phyloP scores from a whole-genome alignment of 2,329 filamentous ascomycete species.

The Whalleya microplaca region DNA sequence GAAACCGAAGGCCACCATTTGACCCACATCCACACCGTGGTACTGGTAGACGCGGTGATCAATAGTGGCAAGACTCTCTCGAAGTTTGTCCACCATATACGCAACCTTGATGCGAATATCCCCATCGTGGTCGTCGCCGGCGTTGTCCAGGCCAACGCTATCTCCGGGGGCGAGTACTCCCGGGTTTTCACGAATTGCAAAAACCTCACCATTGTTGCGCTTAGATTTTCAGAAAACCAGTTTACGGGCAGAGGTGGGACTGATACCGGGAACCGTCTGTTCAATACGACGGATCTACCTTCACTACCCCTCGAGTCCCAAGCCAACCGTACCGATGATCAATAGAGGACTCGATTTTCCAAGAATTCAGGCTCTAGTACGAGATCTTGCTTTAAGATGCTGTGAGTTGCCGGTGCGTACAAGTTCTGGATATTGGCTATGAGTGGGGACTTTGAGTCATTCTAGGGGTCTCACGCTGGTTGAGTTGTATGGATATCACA shows the following conservation, averaged over 20 bases:
- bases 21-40: constrained; percentile 41
- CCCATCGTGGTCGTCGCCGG: constrained; percentile 33
- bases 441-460: too few relatives aligned
- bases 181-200: constrained; percentile 7
- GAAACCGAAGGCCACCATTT: constrained; percentile 47
- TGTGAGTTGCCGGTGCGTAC: too few relatives aligned
- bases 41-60: constrained; percentile 65
- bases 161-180: constrained; percentile 17
- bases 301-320: background rate
- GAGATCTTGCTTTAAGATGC: too few relatives aligned
- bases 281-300: constrained; percentile 56
- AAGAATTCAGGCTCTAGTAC: too few relatives aligned
- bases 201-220: constrained; percentile 49
- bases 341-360: too few relatives aligned
- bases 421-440: too few relatives aligned
- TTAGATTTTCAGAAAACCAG: constrained; percentile 60
- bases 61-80: constrained; percentile 57
- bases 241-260: constrained; percentile 55
- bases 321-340: too few relatives aligned
- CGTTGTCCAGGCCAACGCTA: constrained; percentile 51
- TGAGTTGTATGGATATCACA: too few relatives aligned
- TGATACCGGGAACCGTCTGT: constrained; percentile 63
- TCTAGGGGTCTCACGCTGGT: too few relatives aligned
- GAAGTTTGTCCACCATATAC: constrained; percentile 53
- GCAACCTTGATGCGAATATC: constrained; percentile 41